Base-by-base conservation (phyloP, 768 basidiomycete species). In the Auriculariales sp. region DNA sequence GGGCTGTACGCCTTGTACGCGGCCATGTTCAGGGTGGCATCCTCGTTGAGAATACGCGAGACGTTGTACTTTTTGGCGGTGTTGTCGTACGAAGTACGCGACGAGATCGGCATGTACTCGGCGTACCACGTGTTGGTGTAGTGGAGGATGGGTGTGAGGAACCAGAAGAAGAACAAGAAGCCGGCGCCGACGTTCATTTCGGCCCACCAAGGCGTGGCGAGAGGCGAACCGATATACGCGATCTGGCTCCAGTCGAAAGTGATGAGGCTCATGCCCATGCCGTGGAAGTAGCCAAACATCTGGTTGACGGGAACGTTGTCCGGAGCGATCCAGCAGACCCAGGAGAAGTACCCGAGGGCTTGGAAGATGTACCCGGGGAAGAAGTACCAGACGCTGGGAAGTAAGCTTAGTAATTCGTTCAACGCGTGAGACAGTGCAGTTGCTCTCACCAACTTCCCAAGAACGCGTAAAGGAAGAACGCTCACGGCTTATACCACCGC, bases 291-390 rank as follows among this genome's bases (percentile, higher is more conserved):
- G 2, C 86, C 85, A 54, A 89, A 88, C 58, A 88, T 63, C 57
- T 83, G 78, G 61, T 87, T 89, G 58, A 79, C 73, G 45, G 63
- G 68, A 46, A 81, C 55, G 55, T 86, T 82, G 45, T 81, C 54
- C 0, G 86, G 87, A 1, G 67, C 79, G 47, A 89, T 85, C 86
- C 77, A 78, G 57, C 70, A 71, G 2, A 73, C 68, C 71, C 73
- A 75, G 17, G 68, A 53, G 54, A 73, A 61, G 33, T 51, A 53
- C 32, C 56, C 53, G 19, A 56, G 56, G 12, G 72, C 77, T 44
- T 72, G 69, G 72, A 85, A 86, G 52, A 85, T 65, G 61, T 83
- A 88, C 3, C 83, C 83, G 0, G 84, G 83, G 57, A 85, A 59
- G 62, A 82, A 69, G 57, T 82, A n/a, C n/a, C n/a, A n/a, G n/a